Evolutionary conservation across 2,329 filamentous ascomycete species (phyloP).

Genomic region (Aurifilum marmelostoma): DNA sequence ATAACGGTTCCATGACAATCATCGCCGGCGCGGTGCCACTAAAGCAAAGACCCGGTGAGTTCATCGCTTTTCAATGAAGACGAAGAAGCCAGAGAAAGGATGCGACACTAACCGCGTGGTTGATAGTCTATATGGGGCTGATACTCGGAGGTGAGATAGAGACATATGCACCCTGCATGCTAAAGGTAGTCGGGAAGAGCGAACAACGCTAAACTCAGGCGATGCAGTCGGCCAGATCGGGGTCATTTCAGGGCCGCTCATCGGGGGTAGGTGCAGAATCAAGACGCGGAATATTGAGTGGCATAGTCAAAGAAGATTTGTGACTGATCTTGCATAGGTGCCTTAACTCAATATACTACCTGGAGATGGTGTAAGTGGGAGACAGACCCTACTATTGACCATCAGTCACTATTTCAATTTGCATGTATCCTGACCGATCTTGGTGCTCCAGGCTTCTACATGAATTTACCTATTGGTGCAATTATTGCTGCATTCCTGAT

Average conservation of each 20-base stretch:
- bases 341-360: constrained; percentile 43
- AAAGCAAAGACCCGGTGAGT: constrained; percentile 11
- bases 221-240: background rate
- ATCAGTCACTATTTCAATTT: too few species aligned
- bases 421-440: constrained; percentile 2
- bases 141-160: background rate
- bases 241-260: background rate
- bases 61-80: background rate
- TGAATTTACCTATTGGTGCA: constrained; percentile 47
- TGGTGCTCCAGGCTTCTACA: constrained; percentile 40
- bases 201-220: background rate
- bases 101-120: background rate
- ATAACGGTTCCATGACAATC: constrained; percentile 5
- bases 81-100: background rate
- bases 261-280: background rate
- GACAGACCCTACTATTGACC: background rate
- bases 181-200: background rate
- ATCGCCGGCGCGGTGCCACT: constrained; percentile 7
- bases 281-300: background rate
- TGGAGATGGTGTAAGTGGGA: constrained; percentile 47
- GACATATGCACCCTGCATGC: too few species aligned
- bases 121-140: background rate
- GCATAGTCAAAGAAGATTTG: background rate
- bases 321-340: constrained; percentile 39
- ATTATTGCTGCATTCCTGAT: constrained; percentile 38